A percentile compares a stretch with the other conserved stretches of the same genome.
Evolutionary conservation across 805 yeast genomes (phyloP).

Genomic region (Limtongozyma cylindracea): DNA sequence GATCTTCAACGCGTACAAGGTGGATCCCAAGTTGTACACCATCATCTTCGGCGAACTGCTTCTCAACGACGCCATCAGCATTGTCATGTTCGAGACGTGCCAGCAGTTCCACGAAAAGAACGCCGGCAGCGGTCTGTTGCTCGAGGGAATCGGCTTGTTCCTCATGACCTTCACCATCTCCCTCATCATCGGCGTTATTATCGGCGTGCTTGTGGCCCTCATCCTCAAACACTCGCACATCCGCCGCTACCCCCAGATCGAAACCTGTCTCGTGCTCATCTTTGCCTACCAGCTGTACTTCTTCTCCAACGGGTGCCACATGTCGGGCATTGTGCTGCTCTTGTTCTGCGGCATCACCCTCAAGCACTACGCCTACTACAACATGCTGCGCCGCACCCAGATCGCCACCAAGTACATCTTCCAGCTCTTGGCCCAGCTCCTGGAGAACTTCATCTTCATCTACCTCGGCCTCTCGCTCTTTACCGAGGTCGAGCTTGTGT

Average conservation of each 20-base stretch:
- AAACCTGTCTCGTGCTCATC: conserved; percentile 72
- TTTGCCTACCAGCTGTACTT: conserved; percentile 92
- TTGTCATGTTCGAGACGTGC: conserved; percentile 97
- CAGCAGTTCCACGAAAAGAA: conserved; percentile 79
- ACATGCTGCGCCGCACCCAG: conserved; percentile 94
- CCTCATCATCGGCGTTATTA: conserved; percentile 64
- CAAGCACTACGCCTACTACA: conserved; percentile 90
- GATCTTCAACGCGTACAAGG: conserved; percentile 91
- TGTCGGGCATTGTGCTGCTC: conserved; percentile 94
- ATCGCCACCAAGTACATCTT: conserved; percentile 88
- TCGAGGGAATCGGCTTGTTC: conserved; percentile 87
- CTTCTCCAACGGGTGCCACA: conserved; percentile 96
- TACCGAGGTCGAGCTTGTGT: conserved; percentile 88
- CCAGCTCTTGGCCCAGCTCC: conserved; percentile 80
- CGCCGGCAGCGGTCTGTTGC: conserved; percentile 48
- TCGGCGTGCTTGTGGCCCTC: conserved; percentile 77
- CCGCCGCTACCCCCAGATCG: conserved; percentile 89
- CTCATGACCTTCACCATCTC: conserved; percentile 84
- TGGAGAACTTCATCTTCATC: conserved; percentile 91
- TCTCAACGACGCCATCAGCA: conserved; percentile 90
- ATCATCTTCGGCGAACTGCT: conserved; percentile 93
- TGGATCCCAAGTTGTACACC: conserved; percentile 91
- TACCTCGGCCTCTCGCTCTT: conserved; percentile 84
- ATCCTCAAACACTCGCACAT: conserved; percentile 80
- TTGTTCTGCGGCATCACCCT: conserved; percentile 90